phyloP scores from a whole-genome alignment of 2,329 filamentous ascomycete genomes.

The Hypoxylon rubiginosum region DNA sequence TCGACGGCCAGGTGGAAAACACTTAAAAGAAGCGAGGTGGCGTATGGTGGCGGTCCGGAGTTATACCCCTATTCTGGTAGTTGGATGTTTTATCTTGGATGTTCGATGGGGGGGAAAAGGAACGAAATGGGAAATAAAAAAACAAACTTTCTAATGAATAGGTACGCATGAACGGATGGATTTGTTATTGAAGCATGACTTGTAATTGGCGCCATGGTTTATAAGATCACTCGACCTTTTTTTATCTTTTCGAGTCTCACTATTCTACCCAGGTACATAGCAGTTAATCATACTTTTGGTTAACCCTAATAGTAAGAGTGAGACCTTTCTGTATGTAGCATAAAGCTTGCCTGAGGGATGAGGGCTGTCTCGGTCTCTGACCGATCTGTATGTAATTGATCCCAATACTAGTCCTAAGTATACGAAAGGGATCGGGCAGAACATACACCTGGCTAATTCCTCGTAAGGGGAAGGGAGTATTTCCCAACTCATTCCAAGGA shows the following conservation, averaged over 20 bases:
- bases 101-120: too few relatives aligned
- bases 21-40: not conserved
- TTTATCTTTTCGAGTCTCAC: conserved; percentile 26
- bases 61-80: not conserved
- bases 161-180: conserved; percentile 19
- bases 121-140: conserved; percentile 2
- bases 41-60: not conserved
- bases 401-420: not conserved
- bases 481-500: not conserved
- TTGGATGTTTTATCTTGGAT: not conserved
- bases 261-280: not conserved
- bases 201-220: conserved; percentile 32
- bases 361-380: not conserved
- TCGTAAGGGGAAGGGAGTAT: not conserved
- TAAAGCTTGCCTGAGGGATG: not conserved
- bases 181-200: conserved; percentile 14
- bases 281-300: not conserved
- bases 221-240: conserved; percentile 35
- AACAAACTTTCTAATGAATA: not conserved
- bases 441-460: not conserved
- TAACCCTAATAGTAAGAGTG: conserved; percentile 16
- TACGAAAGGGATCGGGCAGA: not conserved
- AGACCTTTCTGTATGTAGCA: conserved; percentile 15
- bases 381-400: not conserved
- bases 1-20: conserved; percentile 15